phyloP scores from a whole-genome alignment of 2,329 filamentous ascomycete species.

The Cercospora sp. region DNA sequence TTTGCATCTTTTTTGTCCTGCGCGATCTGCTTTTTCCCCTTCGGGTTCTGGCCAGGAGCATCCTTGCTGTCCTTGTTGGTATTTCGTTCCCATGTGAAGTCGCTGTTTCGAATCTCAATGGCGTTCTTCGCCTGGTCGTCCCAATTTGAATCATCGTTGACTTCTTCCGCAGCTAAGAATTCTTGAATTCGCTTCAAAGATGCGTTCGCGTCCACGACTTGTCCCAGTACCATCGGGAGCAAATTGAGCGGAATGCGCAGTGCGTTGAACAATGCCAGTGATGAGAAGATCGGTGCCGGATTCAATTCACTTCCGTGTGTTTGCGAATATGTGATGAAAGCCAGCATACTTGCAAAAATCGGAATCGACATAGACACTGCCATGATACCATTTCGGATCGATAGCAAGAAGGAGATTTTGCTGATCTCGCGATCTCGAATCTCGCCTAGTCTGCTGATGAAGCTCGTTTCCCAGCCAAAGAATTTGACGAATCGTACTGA shows the following conservation, averaged over 20 bases:
- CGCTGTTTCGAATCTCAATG: slow-evolving; percentile 69
- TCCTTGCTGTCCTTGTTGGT: slow-evolving; percentile 50
- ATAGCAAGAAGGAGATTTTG: slow-evolving; percentile 79
- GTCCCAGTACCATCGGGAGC: slow-evolving; percentile 82
- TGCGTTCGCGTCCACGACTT: slow-evolving; percentile 84
- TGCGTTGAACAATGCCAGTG: slow-evolving; percentile 88
- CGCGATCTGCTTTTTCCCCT: slow-evolving; percentile 42
- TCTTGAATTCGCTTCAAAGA: slow-evolving; percentile 84
- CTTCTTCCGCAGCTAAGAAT: slow-evolving; percentile 83
- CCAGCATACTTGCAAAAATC: slow-evolving; percentile 91
- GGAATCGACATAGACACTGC: slow-evolving; percentile 82
- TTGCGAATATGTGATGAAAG: slow-evolving; percentile 79
- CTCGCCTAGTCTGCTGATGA: slow-evolving; percentile 71
- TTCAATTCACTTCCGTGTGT: slow-evolving; percentile 62
- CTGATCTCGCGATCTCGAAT: slow-evolving; percentile 76
- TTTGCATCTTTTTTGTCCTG: slow-evolving; percentile 47
- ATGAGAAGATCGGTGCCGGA: slow-evolving; percentile 85
- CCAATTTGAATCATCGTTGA: slow-evolving; percentile 67
- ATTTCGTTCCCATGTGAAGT: slow-evolving; percentile 83
- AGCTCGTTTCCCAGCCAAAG: slow-evolving; percentile 92
- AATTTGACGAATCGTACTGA: slow-evolving; percentile 94
- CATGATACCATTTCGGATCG: slow-evolving; percentile 82
- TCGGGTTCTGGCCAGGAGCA: slow-evolving; percentile 32
- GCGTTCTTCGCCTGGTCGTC: slow-evolving; percentile 55
- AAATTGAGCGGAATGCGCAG: slow-evolving; percentile 87